Percentiles rank a stretch among this genome's conserved stretches.
phyloP scores from a whole-genome alignment of 2,329 filamentous ascomycete genomes.

The Delphinella strobiligena region DNA sequence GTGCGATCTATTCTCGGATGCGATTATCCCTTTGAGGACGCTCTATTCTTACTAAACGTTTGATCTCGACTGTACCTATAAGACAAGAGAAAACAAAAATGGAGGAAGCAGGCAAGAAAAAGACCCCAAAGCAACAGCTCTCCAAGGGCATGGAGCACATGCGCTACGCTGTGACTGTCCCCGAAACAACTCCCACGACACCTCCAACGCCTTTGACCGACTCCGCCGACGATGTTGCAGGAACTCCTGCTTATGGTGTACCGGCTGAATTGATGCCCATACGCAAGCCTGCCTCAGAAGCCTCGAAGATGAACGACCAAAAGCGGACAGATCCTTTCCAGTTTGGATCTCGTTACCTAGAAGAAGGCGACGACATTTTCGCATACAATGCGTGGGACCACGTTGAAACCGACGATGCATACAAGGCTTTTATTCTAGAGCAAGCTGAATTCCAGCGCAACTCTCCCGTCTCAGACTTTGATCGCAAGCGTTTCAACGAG shows the following conservation, averaged over 20 bases:
- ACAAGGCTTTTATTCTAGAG: constrained; percentile 71
- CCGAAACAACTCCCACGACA: constrained; percentile 18
- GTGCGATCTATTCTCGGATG: no score
- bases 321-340: constrained; percentile 90
- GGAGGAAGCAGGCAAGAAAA: constrained; percentile 5
- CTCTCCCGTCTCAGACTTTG: constrained; percentile 82
- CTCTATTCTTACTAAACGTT: no score
- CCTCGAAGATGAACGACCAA: constrained; percentile 55
- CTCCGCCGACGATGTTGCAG: constrained; percentile 2
- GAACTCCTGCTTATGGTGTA: constrained; percentile 37
- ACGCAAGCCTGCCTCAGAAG: constrained; percentile 43
- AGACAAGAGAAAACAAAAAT: no score
- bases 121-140: constrained; percentile 30
- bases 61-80: no score
- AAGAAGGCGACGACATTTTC: constrained; percentile 79
- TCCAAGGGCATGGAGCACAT: constrained; percentile 42
- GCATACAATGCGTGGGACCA: constrained; percentile 99
- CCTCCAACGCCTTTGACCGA: constrained; percentile 9
- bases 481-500: constrained; percentile 78
- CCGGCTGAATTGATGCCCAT: constrained; percentile 33
- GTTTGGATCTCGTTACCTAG: constrained; percentile 80
- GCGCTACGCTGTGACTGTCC: constrained; percentile 35
- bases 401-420: constrained; percentile 81
- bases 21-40: no score
- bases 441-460: constrained; percentile 79